These are phyloP conservation scores for Ascocoryne sarcoides DNA, from an alignment of 2,329 filamentous ascomycete species.

Conservation along the genomic window DNA sequence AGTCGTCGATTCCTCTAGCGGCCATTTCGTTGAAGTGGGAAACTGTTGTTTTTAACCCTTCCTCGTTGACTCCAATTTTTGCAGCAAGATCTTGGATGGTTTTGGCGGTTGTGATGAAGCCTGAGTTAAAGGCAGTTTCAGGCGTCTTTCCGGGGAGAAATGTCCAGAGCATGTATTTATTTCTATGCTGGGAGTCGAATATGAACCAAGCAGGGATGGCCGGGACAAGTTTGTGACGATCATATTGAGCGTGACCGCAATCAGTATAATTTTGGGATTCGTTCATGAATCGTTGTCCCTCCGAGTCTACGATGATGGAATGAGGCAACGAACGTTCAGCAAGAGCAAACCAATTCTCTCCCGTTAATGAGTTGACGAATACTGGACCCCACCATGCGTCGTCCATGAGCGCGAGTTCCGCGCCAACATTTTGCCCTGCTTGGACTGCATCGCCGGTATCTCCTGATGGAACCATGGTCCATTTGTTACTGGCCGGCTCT, in stretches of 20 bases:
- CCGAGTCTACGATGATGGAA: constrained; percentile 30
- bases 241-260: constrained; percentile 21
- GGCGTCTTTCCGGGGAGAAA: constrained; percentile 13
- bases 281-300: constrained; percentile 29
- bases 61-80: constrained; percentile 18
- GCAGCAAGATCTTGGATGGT: constrained; percentile 23
- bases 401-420: constrained; percentile 28
- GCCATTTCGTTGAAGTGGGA: constrained; percentile 27
- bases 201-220: constrained; percentile 29
- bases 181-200: constrained; percentile 27
- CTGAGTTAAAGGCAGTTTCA: constrained; percentile 15
- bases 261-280: constrained; percentile 29
- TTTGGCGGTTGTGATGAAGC: constrained; percentile 21
- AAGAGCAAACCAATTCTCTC: constrained; percentile 17
- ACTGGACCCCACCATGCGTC: constrained; percentile 30
- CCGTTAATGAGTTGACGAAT: constrained; percentile 23
- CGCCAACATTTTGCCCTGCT: constrained; percentile 25
- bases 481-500: constrained; percentile 17
- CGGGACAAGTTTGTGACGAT: constrained; percentile 11
- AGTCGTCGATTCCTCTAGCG: constrained; percentile 24
- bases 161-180: constrained; percentile 24
- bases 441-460: constrained; percentile 27
- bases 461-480: constrained; percentile 21
- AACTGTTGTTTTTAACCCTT: constrained; percentile 21
- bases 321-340: constrained; percentile 28